phyloP scores from a whole-genome alignment of 75 land plant genomes.

The Cupressus sempervirens region DNA sequence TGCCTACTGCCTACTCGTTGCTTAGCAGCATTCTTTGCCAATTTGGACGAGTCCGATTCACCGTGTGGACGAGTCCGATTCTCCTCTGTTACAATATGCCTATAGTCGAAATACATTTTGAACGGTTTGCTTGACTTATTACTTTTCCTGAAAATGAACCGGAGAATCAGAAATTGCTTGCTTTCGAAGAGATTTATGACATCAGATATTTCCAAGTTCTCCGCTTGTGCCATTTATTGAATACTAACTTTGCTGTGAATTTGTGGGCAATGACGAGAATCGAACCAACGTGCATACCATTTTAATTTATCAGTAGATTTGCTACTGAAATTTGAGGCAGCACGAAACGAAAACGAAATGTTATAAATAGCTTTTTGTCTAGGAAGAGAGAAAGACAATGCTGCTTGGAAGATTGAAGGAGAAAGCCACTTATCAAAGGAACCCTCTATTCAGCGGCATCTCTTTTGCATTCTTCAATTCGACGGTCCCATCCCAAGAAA shows the following conservation, averaged over 20 bases:
- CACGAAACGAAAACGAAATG: background rate
- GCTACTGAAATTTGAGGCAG: background rate
- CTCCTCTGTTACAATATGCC: too few relatives aligned
- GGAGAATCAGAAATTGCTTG: too few relatives aligned
- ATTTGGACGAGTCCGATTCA: too few relatives aligned
- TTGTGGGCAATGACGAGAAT: background rate
- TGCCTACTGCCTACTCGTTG: too few relatives aligned
- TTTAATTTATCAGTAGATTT: background rate
- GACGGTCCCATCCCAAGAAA: conserved; percentile 11
- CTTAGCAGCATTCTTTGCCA: too few relatives aligned
- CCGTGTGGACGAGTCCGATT: too few relatives aligned
- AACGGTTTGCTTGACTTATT: too few relatives aligned
- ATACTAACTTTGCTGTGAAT: background rate
- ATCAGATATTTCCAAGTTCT: too few relatives aligned
- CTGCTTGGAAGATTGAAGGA: background rate
- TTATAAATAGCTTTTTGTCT: background rate
- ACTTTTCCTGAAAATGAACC: too few relatives aligned
- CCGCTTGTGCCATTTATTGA: background rate
- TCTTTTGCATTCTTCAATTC: conserved; percentile 16
- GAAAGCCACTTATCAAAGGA: background rate
- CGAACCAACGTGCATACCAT: background rate
- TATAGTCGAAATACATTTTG: too few relatives aligned
- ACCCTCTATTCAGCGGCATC: background rate
- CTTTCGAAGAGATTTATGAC: too few relatives aligned
- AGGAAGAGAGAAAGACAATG: background rate